A percentile compares a stretch with the other conserved stretches of the same genome.
phyloP scores from a whole-genome alignment of 2,329 filamentous ascomycete genomes.

The Fusarium subtropicale region DNA sequence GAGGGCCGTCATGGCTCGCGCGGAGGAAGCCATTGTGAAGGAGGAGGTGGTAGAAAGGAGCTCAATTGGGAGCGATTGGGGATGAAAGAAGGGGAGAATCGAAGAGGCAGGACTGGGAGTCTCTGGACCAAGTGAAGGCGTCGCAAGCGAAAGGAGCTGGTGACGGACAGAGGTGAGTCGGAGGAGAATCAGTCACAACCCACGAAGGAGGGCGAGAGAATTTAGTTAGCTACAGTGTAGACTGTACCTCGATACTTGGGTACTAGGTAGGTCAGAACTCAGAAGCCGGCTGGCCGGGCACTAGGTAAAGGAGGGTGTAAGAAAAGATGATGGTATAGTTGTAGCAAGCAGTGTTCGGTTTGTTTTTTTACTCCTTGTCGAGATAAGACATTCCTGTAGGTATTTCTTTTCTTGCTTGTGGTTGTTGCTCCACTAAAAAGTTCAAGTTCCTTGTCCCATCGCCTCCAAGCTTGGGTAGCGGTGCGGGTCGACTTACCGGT shows the following conservation, averaged over 20 bases:
- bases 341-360: slow-evolving; percentile 4
- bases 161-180: slow-evolving; percentile 41
- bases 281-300: slow-evolving; percentile 31
- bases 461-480: slow-evolving; percentile 24
- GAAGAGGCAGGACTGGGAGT: slow-evolving; percentile 32
- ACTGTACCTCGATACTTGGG: slow-evolving; percentile 5
- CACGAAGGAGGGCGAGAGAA: slow-evolving; percentile 39
- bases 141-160: slow-evolving; percentile 35
- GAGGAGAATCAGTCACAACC: slow-evolving; percentile 40
- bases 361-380: slow-evolving; percentile 24
- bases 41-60: slow-evolving; percentile 37
- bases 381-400: slow-evolving; percentile 35
- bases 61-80: slow-evolving; percentile 46
- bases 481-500: slow-evolving; percentile 38
- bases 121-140: slow-evolving; percentile 40
- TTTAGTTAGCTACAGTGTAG: slow-evolving; percentile 21
- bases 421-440: slow-evolving; percentile 39
- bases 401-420: slow-evolving; percentile 36
- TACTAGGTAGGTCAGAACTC: not conserved
- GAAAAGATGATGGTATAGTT: slow-evolving; percentile 22
- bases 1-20: slow-evolving; percentile 57
- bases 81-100: slow-evolving; percentile 16
- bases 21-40: slow-evolving; percentile 59
- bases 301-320: slow-evolving; percentile 16
- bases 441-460: slow-evolving; percentile 29